These are phyloP conservation scores for Pythium grandisporangium DNA, from an alignment of 352 stramenopile genomes.

Conservation along the genomic window DNA sequence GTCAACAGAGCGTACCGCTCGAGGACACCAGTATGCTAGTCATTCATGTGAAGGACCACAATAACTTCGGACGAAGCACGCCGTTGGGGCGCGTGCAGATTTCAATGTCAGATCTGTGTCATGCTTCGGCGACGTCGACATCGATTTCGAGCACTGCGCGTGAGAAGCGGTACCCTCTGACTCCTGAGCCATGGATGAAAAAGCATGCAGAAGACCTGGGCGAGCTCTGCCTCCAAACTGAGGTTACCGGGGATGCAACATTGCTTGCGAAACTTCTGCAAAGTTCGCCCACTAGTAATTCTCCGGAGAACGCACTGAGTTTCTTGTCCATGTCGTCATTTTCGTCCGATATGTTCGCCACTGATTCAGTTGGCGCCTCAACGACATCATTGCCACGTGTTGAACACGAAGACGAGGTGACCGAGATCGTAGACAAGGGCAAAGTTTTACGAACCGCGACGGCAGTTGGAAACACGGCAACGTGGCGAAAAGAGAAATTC, in stretches of 20 bases:
- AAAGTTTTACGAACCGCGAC: conserved; percentile 33
- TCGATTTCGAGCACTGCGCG: conserved; percentile 40
- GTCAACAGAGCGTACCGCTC: conserved; percentile 46
- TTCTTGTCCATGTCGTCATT: conserved; percentile 48
- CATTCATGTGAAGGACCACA: conserved; percentile 71
- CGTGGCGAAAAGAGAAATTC: conserved; percentile 60
- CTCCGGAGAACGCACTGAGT: conserved; percentile 38
- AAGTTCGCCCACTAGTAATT: conserved; percentile 12
- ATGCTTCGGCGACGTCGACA: conserved; percentile 32
- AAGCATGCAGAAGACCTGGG: conserved; percentile 39
- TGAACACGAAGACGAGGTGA: conserved; percentile 37
- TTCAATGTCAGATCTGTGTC: conserved; percentile 47
- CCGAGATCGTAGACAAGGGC: conserved; percentile 26
- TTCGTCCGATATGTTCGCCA: conserved; percentile 26
- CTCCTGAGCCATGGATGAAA: conserved; percentile 68
- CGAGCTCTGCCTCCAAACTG: conserved; percentile 57
- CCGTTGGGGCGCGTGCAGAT: conserved; percentile 60
- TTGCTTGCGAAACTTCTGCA: conserved; percentile 46
- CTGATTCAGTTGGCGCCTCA: conserved; percentile 1
- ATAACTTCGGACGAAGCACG: conserved; percentile 51
- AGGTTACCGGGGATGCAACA: conserved; percentile 48
- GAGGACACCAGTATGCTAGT: conserved; percentile 30
- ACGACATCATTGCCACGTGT: not conserved
- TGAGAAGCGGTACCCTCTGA: conserved; percentile 46
- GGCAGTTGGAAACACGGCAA: conserved; percentile 14